Conservation (phyloP, 169 alveolate genomes). For the Plasmodium inui region DNA sequence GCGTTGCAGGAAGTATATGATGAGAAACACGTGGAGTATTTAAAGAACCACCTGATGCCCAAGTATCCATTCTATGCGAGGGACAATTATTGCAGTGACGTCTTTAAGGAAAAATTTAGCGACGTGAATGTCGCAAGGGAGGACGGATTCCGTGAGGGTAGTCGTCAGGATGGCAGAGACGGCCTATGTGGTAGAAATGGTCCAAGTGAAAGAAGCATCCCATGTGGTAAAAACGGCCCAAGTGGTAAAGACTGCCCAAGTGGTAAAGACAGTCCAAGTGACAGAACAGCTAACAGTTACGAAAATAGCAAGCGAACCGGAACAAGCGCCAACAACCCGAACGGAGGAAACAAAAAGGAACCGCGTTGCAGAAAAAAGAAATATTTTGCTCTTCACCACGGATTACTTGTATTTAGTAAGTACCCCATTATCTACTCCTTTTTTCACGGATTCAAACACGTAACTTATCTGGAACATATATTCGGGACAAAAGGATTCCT, state of each 20-base stretch:
- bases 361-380: constrained; percentile 11
- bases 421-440: constrained; percentile 89
- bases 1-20: constrained; percentile 92
- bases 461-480: constrained; percentile 89
- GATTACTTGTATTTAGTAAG: constrained; percentile 90
- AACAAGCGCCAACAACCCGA: background rate
- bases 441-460: constrained; percentile 89
- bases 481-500: constrained; percentile 91
- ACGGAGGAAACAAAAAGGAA: background rate
- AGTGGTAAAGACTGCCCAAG: background rate
- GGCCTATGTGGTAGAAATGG: background rate
- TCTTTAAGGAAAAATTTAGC: background rate
- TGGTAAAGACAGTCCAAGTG: background rate
- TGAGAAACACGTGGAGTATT: constrained; percentile 87
- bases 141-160: background rate
- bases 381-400: constrained; percentile 85
- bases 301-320: background rate
- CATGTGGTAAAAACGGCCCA: background rate
- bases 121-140: background rate
- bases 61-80: constrained; percentile 88
- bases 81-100: constrained; percentile 61
- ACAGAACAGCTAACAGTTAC: background rate
- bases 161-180: background rate
- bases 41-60: constrained; percentile 82
- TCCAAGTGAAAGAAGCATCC: background rate